Evolutionary conservation across 2,329 filamentous ascomycete species (phyloP), one percentile per base, ranked within the genome.

Genomic region (Lachnellula arida): DNA sequence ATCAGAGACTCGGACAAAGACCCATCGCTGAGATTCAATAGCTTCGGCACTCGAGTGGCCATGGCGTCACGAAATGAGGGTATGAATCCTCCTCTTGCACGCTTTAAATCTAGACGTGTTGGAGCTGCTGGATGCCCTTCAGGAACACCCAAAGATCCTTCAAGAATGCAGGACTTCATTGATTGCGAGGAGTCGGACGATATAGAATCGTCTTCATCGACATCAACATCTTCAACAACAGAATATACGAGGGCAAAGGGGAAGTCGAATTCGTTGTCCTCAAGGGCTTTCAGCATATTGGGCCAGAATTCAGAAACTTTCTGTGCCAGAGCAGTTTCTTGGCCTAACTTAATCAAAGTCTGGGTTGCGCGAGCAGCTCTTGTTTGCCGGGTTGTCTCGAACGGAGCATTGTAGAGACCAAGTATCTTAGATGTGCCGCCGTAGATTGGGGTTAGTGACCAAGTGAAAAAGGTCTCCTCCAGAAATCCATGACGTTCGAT

Each of bases 171-270:
- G 22, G 84, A 79, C 39, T 85, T 85, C 2, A 82, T 79, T 17
- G 82, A 79, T 8, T 82, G 68, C 17, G 83, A 70, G 60, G 80
- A 87, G 40, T 81, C 85, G 0, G 87, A 89, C 61, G 88, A 82
- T 54, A 88, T 78, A 0, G 87, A 89, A 3, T 84, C 85, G 1
- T 79, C 78, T 53, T 91, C 88, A 60, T 89, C 88, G n/a, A 70
- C 73, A 17, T 64, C 63, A 14, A 50, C 72, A n/a, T 91, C 87
- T 47, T 91, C 87, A 43, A 75, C 77, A 1, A 90, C 83, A 0
- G 88, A 91, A 70, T 93, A 93, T 1, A 93, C 77, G 55, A 93
- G 74, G 22, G 85, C 84, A 65, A 92, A 90, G 0, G 89, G 89
- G 5, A 88, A 82, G 67, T 93, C 89, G 55, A 79, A 78, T 60